Conservation (phyloP, 202 grass and related monocot species). For the Dendrocalamus latiflorus region DNA sequence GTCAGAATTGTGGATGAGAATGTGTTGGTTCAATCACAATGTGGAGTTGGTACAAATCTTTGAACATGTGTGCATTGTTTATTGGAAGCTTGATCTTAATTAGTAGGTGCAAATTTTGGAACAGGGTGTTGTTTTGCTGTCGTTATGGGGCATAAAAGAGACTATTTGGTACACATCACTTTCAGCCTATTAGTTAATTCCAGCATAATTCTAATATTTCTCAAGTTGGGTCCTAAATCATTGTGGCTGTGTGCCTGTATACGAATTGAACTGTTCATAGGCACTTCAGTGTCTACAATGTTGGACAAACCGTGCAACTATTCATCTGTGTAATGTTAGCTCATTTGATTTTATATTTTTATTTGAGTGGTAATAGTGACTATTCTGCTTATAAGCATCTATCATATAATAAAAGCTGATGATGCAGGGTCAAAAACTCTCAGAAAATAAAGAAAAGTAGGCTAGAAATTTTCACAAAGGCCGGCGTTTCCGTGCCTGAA, state of each 20-base stretch:
- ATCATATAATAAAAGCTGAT: background rate
- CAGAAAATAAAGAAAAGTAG: no score
- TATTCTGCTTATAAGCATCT: background rate
- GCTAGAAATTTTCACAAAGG: no score
- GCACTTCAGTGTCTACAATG: background rate
- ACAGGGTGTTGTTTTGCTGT: background rate
- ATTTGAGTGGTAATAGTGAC: background rate
- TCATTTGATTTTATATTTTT: background rate
- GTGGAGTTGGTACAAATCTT: no score
- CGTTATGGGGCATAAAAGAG: background rate
- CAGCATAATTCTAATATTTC: background rate
- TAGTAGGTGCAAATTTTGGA: no score
- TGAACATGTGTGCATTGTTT: constrained; percentile 4
- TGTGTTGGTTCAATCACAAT: no score
- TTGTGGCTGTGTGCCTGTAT: background rate
- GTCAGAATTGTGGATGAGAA: background rate
- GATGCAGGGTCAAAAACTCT: background rate
- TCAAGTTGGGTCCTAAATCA: background rate
- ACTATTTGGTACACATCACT: constrained; percentile 5
- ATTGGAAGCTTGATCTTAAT: no score
- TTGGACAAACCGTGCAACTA: background rate
- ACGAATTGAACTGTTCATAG: background rate
- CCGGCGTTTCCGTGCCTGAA: no score
- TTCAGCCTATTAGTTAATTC: background rate
- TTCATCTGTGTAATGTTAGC: background rate